Evolutionary conservation across 352 stramenopile species (phyloP).

Genomic region (Globisporangium barbulae): DNA sequence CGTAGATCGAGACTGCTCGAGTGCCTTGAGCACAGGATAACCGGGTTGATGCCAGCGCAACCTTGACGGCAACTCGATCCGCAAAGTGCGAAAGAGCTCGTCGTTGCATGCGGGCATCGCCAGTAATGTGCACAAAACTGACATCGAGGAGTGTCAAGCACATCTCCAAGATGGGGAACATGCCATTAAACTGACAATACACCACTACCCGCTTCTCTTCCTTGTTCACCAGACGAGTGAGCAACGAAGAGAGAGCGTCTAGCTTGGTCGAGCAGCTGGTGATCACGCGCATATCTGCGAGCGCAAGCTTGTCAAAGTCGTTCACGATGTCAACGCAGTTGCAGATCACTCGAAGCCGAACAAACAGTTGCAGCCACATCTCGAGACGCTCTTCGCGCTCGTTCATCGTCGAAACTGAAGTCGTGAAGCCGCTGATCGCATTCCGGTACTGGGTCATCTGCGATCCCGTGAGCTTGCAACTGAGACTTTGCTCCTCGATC

Average conservation of each 20-base stretch:
- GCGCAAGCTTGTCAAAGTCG: conserved; percentile 70
- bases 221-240: conserved; percentile 49
- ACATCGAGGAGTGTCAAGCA: conserved; percentile 63
- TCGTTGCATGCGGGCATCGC: conserved; percentile 44
- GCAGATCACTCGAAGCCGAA: conserved; percentile 68
- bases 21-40: conserved; percentile 36
- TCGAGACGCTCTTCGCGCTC: conserved; percentile 51
- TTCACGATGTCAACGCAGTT: conserved; percentile 80
- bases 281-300: conserved; percentile 64
- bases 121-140: conserved; percentile 61
- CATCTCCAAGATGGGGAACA: conserved; percentile 75
- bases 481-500: conserved; percentile 80
- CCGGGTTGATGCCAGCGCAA: conserved; percentile 71
- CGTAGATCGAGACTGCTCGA: conserved; percentile 60
- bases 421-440: conserved; percentile 47
- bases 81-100: conserved; percentile 75
- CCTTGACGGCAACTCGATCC: conserved; percentile 44
- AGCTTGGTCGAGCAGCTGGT: conserved; percentile 64
- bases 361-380: conserved; percentile 60
- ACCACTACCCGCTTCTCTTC: conserved; percentile 72
- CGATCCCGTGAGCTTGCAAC: conserved; percentile 42
- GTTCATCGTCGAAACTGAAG: conserved; percentile 33
- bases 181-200: conserved; percentile 70
- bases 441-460: conserved; percentile 72
- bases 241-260: conserved; percentile 42